Conservation (phyloP, 192 early-diverging fungal species). For the Linnemannia elongata region DNA sequence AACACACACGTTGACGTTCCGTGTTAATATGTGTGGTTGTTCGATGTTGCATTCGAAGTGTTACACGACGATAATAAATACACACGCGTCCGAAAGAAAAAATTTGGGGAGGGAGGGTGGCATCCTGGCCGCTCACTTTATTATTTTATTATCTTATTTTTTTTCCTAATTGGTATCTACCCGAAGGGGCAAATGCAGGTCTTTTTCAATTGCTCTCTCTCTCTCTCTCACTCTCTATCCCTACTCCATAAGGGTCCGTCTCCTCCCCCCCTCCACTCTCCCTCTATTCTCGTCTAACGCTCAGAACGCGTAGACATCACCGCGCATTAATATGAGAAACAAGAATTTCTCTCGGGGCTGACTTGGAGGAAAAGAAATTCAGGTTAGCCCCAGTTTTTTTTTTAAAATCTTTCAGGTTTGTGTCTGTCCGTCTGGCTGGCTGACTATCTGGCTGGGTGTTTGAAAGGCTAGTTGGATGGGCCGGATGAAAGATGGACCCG, state of each 20-base stretch:
- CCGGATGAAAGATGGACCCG: conserved; percentile 6
- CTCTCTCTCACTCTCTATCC: no score
- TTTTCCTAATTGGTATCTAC: not conserved
- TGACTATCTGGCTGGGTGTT: no score
- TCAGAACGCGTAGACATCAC: not conserved
- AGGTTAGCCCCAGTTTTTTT: not conserved
- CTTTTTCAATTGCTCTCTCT: not conserved
- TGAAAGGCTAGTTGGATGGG: not conserved
- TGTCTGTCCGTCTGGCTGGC: not conserved
- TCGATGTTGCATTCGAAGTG: no score
- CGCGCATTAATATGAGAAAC: not conserved
- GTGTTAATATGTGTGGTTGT: no score
- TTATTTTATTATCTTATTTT: no score
- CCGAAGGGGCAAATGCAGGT: not conserved
- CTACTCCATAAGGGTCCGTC: no score
- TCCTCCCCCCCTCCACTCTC: no score
- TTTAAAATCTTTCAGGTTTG: not conserved
- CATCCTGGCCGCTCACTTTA: no score
- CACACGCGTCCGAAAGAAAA: no score
- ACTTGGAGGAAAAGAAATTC: not conserved
- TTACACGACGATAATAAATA: no score
- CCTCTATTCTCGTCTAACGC: no score
- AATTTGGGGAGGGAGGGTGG: no score
- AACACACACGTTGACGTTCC: not conserved
- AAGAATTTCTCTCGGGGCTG: not conserved